These are phyloP conservation scores for Castanea crenata DNA, from an alignment of 306 rosid genomes.

Conservation along the genomic window DNA sequence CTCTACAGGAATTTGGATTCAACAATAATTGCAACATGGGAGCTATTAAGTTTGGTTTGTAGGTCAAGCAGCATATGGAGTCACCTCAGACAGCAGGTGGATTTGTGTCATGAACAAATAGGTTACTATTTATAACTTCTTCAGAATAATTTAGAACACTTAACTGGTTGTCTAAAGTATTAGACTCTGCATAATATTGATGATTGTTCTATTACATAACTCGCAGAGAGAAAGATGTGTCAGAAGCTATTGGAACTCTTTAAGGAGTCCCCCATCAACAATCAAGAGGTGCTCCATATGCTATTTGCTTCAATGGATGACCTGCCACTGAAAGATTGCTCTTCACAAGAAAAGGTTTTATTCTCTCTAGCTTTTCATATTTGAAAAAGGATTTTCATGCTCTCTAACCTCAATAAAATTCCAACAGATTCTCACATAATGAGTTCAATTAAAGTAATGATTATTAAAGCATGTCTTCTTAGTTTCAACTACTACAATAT, in stretches of 20 bases:
- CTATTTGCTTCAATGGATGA: slow-evolving; percentile 46
- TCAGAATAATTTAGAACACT: neutral
- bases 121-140: slow-evolving; percentile 23
- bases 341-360: slow-evolving; percentile 46
- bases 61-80: slow-evolving; percentile 16
- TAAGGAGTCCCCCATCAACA: slow-evolving; percentile 33
- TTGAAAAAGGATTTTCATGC: slow-evolving; percentile 1
- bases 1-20: slow-evolving; percentile 35
- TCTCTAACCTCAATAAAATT: neutral
- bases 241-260: slow-evolving; percentile 38
- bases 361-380: slow-evolving; percentile 3
- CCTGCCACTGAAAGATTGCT: slow-evolving; percentile 49
- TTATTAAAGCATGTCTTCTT: neutral
- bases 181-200: slow-evolving; percentile 5
- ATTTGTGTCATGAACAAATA: slow-evolving; percentile 22
- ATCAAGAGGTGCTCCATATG: slow-evolving; percentile 51
- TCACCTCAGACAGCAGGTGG: slow-evolving; percentile 34
- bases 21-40: slow-evolving; percentile 37
- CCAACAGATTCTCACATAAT: neutral
- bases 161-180: neutral
- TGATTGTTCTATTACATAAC: slow-evolving; percentile 2
- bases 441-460: neutral
- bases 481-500: neutral
- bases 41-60: slow-evolving; percentile 36
- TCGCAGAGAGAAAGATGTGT: slow-evolving; percentile 49